Evolutionary conservation across 805 yeast genomes (phyloP).

Genomic region (Metschnikowia lunata): DNA sequence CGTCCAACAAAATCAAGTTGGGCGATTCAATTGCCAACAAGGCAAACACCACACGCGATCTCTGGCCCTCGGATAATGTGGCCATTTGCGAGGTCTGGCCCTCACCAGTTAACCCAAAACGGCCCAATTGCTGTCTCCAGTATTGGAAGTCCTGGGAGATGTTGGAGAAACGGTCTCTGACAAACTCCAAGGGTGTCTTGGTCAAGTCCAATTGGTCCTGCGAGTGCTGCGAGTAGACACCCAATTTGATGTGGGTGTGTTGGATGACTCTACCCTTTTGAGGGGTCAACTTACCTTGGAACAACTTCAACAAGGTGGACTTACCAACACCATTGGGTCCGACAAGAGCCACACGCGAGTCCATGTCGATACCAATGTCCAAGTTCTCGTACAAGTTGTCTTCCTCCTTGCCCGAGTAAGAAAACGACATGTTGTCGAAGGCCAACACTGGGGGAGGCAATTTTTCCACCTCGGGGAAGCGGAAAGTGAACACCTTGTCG

Average conservation of each 20-base stretch:
- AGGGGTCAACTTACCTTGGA: conserved; percentile 91
- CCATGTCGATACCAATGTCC: conserved; percentile 99
- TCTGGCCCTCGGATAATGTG: conserved; percentile 97
- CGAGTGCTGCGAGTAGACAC: conserved; percentile 98
- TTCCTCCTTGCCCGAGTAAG: conserved; percentile 80
- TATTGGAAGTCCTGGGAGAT: conserved; percentile 97
- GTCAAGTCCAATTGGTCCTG: conserved; percentile 96
- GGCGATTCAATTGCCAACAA: conserved; percentile 92
- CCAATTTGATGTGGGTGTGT: conserved; percentile 96
- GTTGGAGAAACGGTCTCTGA: conserved; percentile 85
- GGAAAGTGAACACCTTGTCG: conserved; percentile 90
- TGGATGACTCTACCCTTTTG: conserved; percentile 94
- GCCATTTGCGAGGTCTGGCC: conserved; percentile 99
- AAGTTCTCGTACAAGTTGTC: conserved; percentile 85
- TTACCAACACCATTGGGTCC: conserved; percentile 99
- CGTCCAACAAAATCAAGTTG: conserved; percentile 91
- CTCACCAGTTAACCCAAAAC: conserved; percentile 98
- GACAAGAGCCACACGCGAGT: conserved; percentile 93
- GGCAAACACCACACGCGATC: conserved; percentile 98
- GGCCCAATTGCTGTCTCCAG: conserved; percentile 97
- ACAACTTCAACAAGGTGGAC: conserved; percentile 89
- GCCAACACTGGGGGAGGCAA: conserved; percentile 98
- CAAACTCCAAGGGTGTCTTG: conserved; percentile 93
- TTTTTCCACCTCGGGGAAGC: conserved; percentile 93
- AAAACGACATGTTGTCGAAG: conserved; percentile 89